phyloP scores from a whole-genome alignment of 2,329 filamentous ascomycete genomes.

The Colletotrichum sp. region DNA sequence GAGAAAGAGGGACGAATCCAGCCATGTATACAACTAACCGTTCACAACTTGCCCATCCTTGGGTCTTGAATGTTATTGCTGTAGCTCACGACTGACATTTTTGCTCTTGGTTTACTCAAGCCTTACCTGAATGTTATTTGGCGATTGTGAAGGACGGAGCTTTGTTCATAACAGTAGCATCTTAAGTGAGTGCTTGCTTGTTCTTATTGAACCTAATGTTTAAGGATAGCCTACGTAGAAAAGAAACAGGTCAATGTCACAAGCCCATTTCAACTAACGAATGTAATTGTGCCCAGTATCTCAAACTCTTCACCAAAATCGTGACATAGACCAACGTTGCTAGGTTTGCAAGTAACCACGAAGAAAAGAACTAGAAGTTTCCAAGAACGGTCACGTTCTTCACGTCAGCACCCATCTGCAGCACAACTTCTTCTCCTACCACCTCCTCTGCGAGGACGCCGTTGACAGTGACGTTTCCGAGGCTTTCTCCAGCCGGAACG shows the following conservation, averaged over 20 bases:
- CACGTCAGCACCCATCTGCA: not conserved
- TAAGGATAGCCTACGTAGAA: too few relatives aligned
- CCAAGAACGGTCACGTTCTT: not conserved
- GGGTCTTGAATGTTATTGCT: too few relatives aligned
- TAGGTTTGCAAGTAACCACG: not conserved
- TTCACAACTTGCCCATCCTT: too few relatives aligned
- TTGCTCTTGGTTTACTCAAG: too few relatives aligned
- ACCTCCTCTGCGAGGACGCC: rapidly evolving
- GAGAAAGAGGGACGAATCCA: too few relatives aligned
- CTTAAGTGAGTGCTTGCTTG: not conserved
- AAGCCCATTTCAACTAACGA: not conserved
- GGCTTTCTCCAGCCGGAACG: not conserved
- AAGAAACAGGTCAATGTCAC: too few relatives aligned
- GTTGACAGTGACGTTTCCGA: not conserved
- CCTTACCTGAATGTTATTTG: too few relatives aligned
- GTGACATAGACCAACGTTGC: not conserved
- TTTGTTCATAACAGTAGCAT: not conserved
- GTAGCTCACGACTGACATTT: rapidly evolving
- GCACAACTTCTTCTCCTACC: not conserved
- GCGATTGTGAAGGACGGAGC: too few relatives aligned
- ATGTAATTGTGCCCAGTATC: not conserved
- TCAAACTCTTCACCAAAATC: not conserved
- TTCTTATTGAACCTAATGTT: too few relatives aligned
- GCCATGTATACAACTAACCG: too few relatives aligned
- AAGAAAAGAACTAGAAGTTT: not conserved